Evolutionary conservation across 1,284 basidiomycete genomes (phyloP).

Genomic region (Cryptococcus hybrid): DNA sequence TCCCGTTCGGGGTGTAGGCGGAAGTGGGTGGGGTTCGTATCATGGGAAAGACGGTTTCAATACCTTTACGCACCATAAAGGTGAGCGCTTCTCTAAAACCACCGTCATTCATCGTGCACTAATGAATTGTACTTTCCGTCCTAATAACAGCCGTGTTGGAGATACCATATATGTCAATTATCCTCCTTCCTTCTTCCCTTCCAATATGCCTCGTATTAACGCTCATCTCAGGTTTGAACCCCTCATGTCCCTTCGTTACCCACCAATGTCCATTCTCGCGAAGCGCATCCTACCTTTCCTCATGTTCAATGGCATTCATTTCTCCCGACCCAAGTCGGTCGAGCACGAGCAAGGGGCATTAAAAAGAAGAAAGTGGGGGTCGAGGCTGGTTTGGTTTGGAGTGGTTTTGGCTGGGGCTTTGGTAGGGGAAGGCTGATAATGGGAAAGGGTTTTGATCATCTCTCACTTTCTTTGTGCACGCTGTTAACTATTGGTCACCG

Average conservation of each 20-base stretch:
- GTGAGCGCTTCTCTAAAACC: slow-evolving; percentile 16
- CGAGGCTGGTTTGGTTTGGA: too few species aligned
- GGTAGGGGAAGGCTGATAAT: too few species aligned
- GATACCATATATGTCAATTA: too few species aligned
- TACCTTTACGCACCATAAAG: slow-evolving; percentile 46
- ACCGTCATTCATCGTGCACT: not conserved
- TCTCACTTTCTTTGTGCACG: too few species aligned
- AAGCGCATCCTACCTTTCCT: slow-evolving; percentile 25
- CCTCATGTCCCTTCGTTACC: slow-evolving; percentile 42
- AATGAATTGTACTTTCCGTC: not conserved
- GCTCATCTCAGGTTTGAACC: slow-evolving; percentile 21
- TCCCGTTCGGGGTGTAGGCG: slow-evolving; percentile 47
- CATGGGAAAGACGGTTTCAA: slow-evolving; percentile 47
- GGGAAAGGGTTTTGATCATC: too few species aligned
- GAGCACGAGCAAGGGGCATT: slow-evolving; percentile 23
- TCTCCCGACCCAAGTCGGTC: slow-evolving; percentile 38
- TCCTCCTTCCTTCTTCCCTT: too few species aligned
- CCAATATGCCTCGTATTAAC: too few species aligned
- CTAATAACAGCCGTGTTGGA: too few species aligned
- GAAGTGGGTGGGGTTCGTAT: slow-evolving; percentile 46
- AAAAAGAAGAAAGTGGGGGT: too few species aligned
- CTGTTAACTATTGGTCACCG: too few species aligned
- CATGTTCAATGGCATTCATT: slow-evolving; percentile 24
- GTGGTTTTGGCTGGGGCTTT: too few species aligned
- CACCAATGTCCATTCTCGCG: slow-evolving; percentile 22